phyloP scores from a whole-genome alignment of 2,329 filamentous ascomycete genomes.

The Stagonosporopsis vannaccii region DNA sequence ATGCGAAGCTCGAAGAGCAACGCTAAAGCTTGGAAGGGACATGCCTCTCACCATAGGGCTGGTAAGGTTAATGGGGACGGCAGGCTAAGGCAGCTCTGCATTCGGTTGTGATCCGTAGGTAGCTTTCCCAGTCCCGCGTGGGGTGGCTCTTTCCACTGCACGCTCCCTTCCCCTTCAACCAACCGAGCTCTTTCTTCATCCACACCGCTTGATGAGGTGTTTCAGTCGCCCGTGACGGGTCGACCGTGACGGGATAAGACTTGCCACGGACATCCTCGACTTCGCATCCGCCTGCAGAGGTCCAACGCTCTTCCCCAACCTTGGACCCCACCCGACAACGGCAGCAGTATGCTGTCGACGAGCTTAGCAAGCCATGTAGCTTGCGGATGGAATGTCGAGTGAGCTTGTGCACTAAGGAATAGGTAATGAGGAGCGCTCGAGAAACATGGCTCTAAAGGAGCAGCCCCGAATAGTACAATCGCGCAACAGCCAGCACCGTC shows the following conservation, averaged over 20 bases:
- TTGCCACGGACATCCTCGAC: not conserved
- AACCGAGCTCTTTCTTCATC: slow-evolving; percentile 1
- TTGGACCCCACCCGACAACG: not conserved
- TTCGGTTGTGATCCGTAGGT: slow-evolving; percentile 2
- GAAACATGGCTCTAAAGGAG: not conserved
- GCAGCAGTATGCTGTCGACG: not conserved
- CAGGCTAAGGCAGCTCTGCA: slow-evolving; percentile 5
- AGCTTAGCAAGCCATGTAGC: not conserved
- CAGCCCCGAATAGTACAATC: not conserved
- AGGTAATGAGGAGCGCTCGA: not conserved
- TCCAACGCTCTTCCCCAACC: not conserved
- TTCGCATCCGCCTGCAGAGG: not conserved
- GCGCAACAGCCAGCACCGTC: not conserved
- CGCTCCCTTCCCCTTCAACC: not conserved
- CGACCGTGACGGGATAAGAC: not conserved
- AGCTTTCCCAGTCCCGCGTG: slow-evolving; percentile 10
- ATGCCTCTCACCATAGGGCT: not conserved
- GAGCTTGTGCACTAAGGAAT: not conserved
- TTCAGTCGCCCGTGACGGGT: not conserved
- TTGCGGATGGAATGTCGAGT: not conserved
- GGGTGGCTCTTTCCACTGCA: slow-evolving; percentile 12
- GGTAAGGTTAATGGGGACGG: not conserved
- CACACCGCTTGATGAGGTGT: not conserved
- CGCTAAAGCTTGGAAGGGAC: not conserved
- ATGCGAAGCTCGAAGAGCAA: not conserved